These are phyloP conservation scores for Closterium sp. DNA, from an alignment of 139 green algal species.

Conservation along the genomic window DNA sequence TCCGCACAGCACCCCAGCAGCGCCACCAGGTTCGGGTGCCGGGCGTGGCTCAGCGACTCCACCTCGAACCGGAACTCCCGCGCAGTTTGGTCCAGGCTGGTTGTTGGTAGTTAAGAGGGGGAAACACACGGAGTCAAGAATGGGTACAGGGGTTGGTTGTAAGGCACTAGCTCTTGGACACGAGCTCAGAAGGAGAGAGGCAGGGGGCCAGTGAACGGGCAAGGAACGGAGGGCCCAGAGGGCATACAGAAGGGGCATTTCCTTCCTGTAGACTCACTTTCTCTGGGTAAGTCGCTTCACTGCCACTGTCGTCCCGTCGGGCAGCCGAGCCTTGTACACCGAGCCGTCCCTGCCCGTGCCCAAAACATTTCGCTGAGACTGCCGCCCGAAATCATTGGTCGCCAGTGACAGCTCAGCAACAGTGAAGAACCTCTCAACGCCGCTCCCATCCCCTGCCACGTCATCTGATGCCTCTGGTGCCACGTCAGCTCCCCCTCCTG, in stretches of 20 bases:
- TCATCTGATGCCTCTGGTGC: neutral
- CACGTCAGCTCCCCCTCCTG: neutral
- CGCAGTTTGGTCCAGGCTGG: no score
- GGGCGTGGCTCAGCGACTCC: neutral
- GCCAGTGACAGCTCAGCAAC: slow-evolving; percentile 18
- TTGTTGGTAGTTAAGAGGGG: no score
- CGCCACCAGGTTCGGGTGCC: no score
- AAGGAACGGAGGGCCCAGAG: neutral
- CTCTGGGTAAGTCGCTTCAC: slow-evolving; percentile 19
- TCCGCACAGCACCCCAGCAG: no score
- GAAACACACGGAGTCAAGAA: no score
- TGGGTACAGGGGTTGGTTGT: neutral
- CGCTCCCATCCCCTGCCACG: neutral
- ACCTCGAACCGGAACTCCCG: neutral
- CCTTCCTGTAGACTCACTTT: neutral
- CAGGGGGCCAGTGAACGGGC: neutral
- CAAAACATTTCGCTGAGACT: slow-evolving; percentile 21
- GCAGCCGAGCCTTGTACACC: slow-evolving; percentile 32
- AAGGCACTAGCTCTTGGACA: neutral
- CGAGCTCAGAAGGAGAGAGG: neutral
- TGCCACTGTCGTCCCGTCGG: slow-evolving; percentile 20
- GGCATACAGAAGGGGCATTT: neutral
- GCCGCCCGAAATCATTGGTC: slow-evolving; percentile 25
- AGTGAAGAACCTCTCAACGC: slow-evolving; percentile 14
- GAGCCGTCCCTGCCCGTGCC: slow-evolving; percentile 20